phyloP scores from a whole-genome alignment of 2,329 filamentous ascomycete species.

The Colletotrichum tropicicola region DNA sequence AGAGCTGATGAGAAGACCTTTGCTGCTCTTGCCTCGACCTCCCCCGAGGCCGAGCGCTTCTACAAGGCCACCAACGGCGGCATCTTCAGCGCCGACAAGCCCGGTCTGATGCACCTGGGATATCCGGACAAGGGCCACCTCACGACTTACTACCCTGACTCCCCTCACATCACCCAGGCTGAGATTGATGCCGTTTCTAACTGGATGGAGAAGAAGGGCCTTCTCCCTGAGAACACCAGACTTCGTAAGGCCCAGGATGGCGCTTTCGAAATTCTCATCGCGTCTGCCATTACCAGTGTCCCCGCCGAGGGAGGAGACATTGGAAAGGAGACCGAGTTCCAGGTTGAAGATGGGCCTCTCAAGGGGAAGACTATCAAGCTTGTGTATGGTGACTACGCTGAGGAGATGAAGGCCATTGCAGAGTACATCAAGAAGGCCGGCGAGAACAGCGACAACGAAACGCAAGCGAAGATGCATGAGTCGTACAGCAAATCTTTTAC shows the following conservation, averaged over 20 bases:
- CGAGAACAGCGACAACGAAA: conserved; percentile 76
- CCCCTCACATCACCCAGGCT: conserved; percentile 75
- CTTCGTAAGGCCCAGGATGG: conserved; percentile 72
- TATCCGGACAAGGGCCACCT: conserved; percentile 79
- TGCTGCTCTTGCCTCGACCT: conserved; percentile 69
- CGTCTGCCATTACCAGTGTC: conserved; percentile 70
- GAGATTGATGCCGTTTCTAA: conserved; percentile 79
- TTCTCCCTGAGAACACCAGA: conserved; percentile 81
- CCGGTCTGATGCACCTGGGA: conserved; percentile 77
- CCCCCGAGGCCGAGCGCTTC: conserved; percentile 67
- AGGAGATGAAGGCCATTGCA: conserved; percentile 76
- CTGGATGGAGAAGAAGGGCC: conserved; percentile 76
- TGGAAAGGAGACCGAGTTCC: conserved; percentile 70
- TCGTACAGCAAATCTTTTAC: conserved; percentile 81
- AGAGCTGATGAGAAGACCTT: conserved; percentile 72
- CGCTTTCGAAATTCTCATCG: conserved; percentile 78
- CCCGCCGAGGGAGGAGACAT: conserved; percentile 73
- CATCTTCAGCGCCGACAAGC: conserved; percentile 74
- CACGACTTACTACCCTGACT: conserved; percentile 85
- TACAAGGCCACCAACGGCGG: conserved; percentile 75
- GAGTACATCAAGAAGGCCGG: conserved; percentile 74
- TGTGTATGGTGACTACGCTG: conserved; percentile 77
- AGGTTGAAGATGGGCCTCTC: conserved; percentile 65
- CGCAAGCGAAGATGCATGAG: conserved; percentile 76
- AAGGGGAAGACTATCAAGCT: conserved; percentile 75